A percentile compares a stretch with the other conserved stretches of the same genome.
Conservation (phyloP, 352 stramenopile genomes). For the Pilasporangium apinafurcum region DNA sequence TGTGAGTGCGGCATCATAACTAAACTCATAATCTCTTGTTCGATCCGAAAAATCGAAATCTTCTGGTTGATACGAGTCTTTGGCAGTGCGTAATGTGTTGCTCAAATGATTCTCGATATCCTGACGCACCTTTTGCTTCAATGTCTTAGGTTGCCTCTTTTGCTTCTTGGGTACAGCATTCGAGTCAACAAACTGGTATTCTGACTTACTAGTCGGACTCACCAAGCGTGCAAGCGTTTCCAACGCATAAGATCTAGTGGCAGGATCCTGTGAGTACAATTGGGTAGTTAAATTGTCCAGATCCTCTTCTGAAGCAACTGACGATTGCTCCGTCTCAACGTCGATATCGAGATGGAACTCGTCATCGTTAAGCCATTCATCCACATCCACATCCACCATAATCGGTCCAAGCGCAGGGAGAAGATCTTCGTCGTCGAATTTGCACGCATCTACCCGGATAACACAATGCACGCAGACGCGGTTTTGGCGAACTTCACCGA, state of each 20-base stretch:
- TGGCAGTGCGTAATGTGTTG: slow-evolving; percentile 11
- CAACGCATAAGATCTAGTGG: slow-evolving; percentile 26
- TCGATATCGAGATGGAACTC: slow-evolving; percentile 9
- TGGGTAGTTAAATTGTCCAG: slow-evolving; percentile 22
- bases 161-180: slow-evolving; percentile 11
- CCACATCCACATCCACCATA: slow-evolving; percentile 29
- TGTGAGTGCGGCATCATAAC: slow-evolving; percentile 25
- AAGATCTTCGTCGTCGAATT: slow-evolving; percentile 43
- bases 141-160: slow-evolving; percentile 12
- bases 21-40: slow-evolving; percentile 39
- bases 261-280: slow-evolving; percentile 33
- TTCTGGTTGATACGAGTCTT: slow-evolving; percentile 8
- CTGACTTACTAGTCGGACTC: slow-evolving; percentile 5
- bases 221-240: slow-evolving; percentile 43
- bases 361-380: slow-evolving; percentile 28
- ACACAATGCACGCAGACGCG: slow-evolving; percentile 36
- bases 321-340: slow-evolving; percentile 19
- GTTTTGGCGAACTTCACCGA: slow-evolving; percentile 31
- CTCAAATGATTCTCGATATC: slow-evolving; percentile 28
- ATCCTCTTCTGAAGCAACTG: slow-evolving; percentile 16
- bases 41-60: not conserved
- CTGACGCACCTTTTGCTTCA: slow-evolving; percentile 18
- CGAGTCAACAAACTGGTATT: slow-evolving; percentile 2
- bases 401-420: slow-evolving; percentile 29
- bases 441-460: slow-evolving; percentile 32